Base-by-base conservation (phyloP, 768 basidiomycete genomes). In the Nevesoporus exiguus region DNA sequence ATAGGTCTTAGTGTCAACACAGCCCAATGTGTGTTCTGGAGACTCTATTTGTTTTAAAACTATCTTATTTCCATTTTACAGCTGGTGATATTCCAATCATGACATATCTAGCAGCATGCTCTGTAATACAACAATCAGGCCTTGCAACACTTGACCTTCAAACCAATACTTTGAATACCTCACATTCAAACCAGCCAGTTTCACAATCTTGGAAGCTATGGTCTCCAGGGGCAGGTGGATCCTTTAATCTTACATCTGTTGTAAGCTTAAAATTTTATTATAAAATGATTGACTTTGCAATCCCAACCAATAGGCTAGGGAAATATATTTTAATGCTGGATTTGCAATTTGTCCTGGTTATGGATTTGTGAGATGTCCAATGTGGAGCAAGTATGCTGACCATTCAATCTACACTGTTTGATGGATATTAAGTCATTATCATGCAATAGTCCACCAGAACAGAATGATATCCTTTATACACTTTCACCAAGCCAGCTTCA, bases 21-120 rank as follows among this genome's bases (percentile, higher is more conserved):
- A 37, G 43, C 49, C 49, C 19, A 29, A 4, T 29, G 27, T 29
- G 8, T 29, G 27, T 29, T 29, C 8, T 29, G 4, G 27, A 29
- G 8, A 29, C 27, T 8, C 8, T 29, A 8, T 4, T 8, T 29
- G 27, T 5, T 29, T 29, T 8, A 29, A 5, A 29, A n/a, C 8
- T 29, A 29, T 29, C 4, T 29, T 29, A 8, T 29, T 29, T 29
- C 4, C 27, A 5, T 29, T 29, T 29, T 29, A 29, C 8, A 29
- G 27, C 27, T 29, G 4, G 2, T 41, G 29, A 17, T 14, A 2
- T 17, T 29, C 24, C 43, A 39, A 9, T 59, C 3, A 33, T 24
- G 10, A 22, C 33, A 6, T 52, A 59, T 41, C 11, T 61, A 15
- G 52, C 60, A 33, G 49, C 52, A 17, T 61, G 61, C 14, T 39